Conservation (phyloP, 768 basidiomycete genomes). For the Lactarius hatsudake region DNA sequence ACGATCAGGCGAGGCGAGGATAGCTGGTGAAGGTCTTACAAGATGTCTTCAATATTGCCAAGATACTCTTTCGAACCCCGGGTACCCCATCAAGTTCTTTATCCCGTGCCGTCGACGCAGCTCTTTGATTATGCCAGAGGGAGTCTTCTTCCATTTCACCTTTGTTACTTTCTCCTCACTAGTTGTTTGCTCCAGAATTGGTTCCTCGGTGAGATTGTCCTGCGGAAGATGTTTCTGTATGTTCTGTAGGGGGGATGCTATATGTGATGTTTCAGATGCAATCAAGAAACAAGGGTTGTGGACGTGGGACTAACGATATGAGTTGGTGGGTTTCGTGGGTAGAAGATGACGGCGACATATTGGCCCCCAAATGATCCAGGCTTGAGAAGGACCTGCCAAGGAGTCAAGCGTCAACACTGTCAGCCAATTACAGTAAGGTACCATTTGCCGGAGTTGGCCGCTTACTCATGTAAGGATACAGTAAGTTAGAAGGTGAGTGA, state of each 20-base stretch:
- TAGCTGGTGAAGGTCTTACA: constrained; percentile 42
- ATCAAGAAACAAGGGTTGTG: neutral
- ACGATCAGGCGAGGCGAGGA: neutral
- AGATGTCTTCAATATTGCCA: constrained; percentile 52
- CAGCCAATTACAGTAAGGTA: neutral
- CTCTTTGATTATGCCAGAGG: neutral
- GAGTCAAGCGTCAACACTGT: neutral
- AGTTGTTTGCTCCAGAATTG: neutral
- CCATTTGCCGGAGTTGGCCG: neutral
- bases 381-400: constrained; percentile 19
- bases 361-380: neutral
- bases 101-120: constrained; percentile 18
- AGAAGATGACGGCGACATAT: neutral
- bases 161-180: neutral
- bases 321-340: constrained; percentile 4
- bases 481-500: too few species aligned
- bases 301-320: constrained; percentile 5
- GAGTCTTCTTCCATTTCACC: neutral
- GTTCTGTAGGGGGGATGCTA: neutral
- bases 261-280: neutral
- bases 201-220: too few species aligned
- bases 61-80: constrained; percentile 44
- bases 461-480: constrained; percentile 4
- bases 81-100: constrained; percentile 44
- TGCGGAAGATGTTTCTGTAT: neutral